A percentile compares a stretch with the other conserved stretches of the same genome.
Evolutionary conservation across 352 stramenopile genomes (phyloP).

Genomic region (Globisporangium nunn): DNA sequence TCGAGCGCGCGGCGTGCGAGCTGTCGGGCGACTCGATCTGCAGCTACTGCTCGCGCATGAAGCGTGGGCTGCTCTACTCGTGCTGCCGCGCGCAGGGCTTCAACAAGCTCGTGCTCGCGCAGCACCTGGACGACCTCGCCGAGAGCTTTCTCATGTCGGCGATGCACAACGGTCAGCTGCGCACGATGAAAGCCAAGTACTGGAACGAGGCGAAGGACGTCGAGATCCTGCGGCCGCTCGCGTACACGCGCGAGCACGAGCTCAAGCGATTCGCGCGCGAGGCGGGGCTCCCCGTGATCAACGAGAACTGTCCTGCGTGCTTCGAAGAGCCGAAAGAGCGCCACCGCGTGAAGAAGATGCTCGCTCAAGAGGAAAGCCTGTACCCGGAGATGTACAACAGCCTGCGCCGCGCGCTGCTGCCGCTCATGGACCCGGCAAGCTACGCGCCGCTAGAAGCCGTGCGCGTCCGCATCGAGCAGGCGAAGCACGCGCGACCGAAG

Average conservation of each 20-base stretch:
- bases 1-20: slow-evolving; percentile 82
- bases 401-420: slow-evolving; percentile 51
- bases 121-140: slow-evolving; percentile 97
- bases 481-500: slow-evolving; percentile 39
- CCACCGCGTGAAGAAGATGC: slow-evolving; percentile 96
- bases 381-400: slow-evolving; percentile 87
- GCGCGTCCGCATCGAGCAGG: slow-evolving; percentile 38
- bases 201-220: slow-evolving; percentile 93
- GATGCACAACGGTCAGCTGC: slow-evolving; percentile 97
- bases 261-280: slow-evolving; percentile 83
- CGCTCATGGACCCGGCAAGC: slow-evolving; percentile 76
- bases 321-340: slow-evolving; percentile 98
- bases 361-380: slow-evolving; percentile 92
- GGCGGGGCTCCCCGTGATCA: slow-evolving; percentile 94
- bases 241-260: slow-evolving; percentile 93
- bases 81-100: slow-evolving; percentile 91
- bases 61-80: slow-evolving; percentile 96
- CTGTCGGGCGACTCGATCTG: slow-evolving; percentile 91
- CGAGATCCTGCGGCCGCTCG: slow-evolving; percentile 93
- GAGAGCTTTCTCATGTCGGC: slow-evolving; percentile 98
- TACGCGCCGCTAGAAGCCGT: slow-evolving; percentile 57
- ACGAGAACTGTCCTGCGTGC: slow-evolving; percentile 98
- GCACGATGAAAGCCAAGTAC: slow-evolving; percentile 99
- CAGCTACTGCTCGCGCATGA: slow-evolving; percentile 96
- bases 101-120: slow-evolving; percentile 92